These are phyloP conservation scores for Echites panduratus DNA, from an alignment of 257 asterid genomes.

Conservation along the genomic window DNA sequence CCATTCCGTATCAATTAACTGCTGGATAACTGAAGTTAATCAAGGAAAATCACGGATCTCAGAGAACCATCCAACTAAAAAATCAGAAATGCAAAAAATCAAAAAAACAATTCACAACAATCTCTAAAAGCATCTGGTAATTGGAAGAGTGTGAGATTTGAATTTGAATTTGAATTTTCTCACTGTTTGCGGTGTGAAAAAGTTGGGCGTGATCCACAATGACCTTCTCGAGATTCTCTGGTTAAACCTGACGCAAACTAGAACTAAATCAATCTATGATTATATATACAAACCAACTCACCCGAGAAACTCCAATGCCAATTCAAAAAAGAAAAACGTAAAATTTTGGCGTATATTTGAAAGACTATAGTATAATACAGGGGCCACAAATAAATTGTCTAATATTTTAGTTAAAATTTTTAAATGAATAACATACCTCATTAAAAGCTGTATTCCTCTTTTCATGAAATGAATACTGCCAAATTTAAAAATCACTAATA, in stretches of 20 bases:
- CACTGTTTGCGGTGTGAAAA: background rate
- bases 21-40: constrained; percentile 20
- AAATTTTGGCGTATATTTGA: background rate
- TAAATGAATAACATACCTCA: too few species aligned
- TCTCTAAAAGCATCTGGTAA: background rate
- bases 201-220: background rate
- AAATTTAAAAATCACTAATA: too few species aligned
- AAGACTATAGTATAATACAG: background rate
- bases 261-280: background rate
- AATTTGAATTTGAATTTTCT: background rate
- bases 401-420: too few species aligned
- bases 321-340: background rate
- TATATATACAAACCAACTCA: background rate
- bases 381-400: background rate
- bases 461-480: too few species aligned
- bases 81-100: background rate
- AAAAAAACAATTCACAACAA: background rate
- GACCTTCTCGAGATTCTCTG: background rate
- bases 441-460: too few species aligned
- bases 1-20: constrained; percentile 35
- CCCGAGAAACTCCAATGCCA: background rate
- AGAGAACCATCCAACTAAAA: background rate
- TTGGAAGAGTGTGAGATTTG: background rate
- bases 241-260: background rate
- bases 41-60: constrained; percentile 13